phyloP scores from a whole-genome alignment of 306 rosid genomes.

The Biancaea sappan region DNA sequence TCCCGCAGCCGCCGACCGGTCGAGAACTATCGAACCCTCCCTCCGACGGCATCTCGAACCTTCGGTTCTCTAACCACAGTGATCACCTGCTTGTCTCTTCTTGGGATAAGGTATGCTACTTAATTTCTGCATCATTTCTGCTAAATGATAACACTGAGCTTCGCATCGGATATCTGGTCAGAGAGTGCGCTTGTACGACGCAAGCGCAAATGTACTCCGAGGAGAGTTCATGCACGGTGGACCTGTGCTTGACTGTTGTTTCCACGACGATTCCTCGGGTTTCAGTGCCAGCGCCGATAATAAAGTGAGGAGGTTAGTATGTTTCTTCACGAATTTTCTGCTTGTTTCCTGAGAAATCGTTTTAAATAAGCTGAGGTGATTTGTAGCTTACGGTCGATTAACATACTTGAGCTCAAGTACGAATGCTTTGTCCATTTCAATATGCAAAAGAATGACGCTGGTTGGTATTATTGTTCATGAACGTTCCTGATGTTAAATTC shows the following conservation, averaged over 20 bases:
- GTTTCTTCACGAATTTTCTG: not conserved
- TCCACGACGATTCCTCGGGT: slow-evolving; percentile 91
- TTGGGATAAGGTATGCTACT: slow-evolving; percentile 62
- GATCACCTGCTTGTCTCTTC: slow-evolving; percentile 73
- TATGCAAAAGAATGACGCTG: not conserved
- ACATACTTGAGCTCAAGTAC: not conserved
- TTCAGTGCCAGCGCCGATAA: slow-evolving; percentile 80
- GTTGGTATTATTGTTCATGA: not conserved
- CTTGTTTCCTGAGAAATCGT: not conserved
- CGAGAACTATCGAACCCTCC: slow-evolving; percentile 65
- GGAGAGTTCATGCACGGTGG: slow-evolving; percentile 82
- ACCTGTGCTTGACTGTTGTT: slow-evolving; percentile 88
- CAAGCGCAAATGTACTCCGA: slow-evolving; percentile 69
- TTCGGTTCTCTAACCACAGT: slow-evolving; percentile 70
- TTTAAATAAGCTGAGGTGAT: not conserved
- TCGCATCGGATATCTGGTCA: slow-evolving; percentile 9
- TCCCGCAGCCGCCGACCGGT: slow-evolving; percentile 54
- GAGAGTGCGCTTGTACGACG: slow-evolving; percentile 85
- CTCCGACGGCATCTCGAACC: slow-evolving; percentile 66
- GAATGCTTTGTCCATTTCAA: not conserved
- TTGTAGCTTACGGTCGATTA: not conserved
- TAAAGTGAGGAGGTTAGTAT: slow-evolving; percentile 63
- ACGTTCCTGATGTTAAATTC: not conserved
- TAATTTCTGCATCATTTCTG: not conserved
- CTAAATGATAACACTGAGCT: not conserved